Conservation (phyloP, 148 eudicot genomes). For the Silene uniflora region DNA sequence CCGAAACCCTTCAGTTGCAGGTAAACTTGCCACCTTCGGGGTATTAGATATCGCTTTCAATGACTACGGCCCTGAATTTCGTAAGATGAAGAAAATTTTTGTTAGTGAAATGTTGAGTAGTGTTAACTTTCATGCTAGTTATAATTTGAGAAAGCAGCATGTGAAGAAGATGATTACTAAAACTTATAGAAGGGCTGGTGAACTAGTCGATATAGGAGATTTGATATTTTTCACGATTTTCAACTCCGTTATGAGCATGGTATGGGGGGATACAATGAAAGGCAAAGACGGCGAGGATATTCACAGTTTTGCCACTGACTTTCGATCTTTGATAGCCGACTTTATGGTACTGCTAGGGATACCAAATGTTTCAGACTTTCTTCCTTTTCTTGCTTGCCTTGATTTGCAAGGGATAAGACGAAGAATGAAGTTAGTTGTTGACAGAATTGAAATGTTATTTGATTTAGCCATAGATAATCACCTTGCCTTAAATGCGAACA, state of each 20-base stretch:
- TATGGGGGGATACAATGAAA: constrained; percentile 40
- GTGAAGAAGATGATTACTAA: constrained; percentile 19
- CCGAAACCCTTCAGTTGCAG: constrained; percentile 32
- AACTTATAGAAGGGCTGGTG: constrained; percentile 9
- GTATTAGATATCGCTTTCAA: constrained; percentile 28
- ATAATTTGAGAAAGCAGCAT: constrained; percentile 2
- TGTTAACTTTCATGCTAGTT: constrained; percentile 26
- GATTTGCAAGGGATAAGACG: constrained; percentile 29
- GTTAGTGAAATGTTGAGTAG: constrained; percentile 39
- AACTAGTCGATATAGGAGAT: constrained; percentile 19
- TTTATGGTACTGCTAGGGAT: constrained; percentile 13
- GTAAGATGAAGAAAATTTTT: constrained; percentile 34
- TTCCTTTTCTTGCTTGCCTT: constrained; percentile 36
- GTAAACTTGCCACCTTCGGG: constrained; percentile 14
- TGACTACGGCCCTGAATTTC: constrained; percentile 34
- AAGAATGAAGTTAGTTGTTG: constrained; percentile 18
- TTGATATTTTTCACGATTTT: constrained; percentile 2
- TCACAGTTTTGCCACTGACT: background rate
- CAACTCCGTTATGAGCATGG: constrained; percentile 28
- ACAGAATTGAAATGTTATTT: background rate
- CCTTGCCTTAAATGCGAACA: background rate
- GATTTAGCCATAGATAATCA: constrained; percentile 17
- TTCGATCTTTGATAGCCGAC: constrained; percentile 13
- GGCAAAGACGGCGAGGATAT: constrained; percentile 5
- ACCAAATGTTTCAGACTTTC: constrained; percentile 46